A percentile compares a stretch with the other conserved stretches of the same genome.
Evolutionary conservation across 495 filamentous ascomycete species (phyloP).

Genomic region (Penicillium argentinense): DNA sequence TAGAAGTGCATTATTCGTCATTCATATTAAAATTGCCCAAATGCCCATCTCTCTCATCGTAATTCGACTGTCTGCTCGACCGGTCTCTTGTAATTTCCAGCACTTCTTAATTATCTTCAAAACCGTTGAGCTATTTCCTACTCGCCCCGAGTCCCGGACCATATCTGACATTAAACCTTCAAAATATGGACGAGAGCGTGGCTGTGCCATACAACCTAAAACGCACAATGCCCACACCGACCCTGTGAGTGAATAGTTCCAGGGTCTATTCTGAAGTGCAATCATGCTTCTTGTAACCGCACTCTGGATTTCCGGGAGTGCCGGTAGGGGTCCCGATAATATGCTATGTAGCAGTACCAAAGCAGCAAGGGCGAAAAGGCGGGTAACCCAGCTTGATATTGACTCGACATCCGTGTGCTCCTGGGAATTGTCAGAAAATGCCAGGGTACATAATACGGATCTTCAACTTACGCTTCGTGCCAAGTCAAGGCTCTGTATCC

Average conservation of each 20-base stretch:
- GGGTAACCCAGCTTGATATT: slow-evolving; percentile 4
- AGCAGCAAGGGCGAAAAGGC: slow-evolving; percentile 2
- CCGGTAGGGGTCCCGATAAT: slow-evolving; percentile 1
- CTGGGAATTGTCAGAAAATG: not conserved
- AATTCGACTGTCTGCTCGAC: slow-evolving; percentile 1
- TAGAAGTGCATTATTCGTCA: not conserved
- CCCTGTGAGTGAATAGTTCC: slow-evolving; percentile 3
- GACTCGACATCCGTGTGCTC: not conserved
- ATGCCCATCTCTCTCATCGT: slow-evolving; percentile 7
- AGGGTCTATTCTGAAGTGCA: slow-evolving; percentile 4
- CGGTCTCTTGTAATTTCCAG: slow-evolving; percentile 5
- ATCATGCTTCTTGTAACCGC: slow-evolving; percentile 3
- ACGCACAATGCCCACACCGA: slow-evolving; percentile 9
- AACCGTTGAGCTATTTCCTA: slow-evolving; percentile 6
- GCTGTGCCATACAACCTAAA: slow-evolving; percentile 5
- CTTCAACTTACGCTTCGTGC: slow-evolving; percentile 2
- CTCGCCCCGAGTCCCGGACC: slow-evolving; percentile 1
- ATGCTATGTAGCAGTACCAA: slow-evolving; percentile 5
- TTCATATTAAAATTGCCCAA: slow-evolving; percentile 4
- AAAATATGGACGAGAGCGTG: not conserved
- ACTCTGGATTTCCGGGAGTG: slow-evolving; percentile 4
- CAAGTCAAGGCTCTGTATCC: slow-evolving; percentile 2
- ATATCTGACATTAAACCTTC: slow-evolving; percentile 4
- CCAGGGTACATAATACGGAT: too few relatives aligned
- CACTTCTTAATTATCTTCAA: slow-evolving; percentile 9